Evolutionary conservation across 306 rosid genomes (phyloP), one percentile per base, ranked within the genome.

Genomic region (Acacia acuminata): DNA sequence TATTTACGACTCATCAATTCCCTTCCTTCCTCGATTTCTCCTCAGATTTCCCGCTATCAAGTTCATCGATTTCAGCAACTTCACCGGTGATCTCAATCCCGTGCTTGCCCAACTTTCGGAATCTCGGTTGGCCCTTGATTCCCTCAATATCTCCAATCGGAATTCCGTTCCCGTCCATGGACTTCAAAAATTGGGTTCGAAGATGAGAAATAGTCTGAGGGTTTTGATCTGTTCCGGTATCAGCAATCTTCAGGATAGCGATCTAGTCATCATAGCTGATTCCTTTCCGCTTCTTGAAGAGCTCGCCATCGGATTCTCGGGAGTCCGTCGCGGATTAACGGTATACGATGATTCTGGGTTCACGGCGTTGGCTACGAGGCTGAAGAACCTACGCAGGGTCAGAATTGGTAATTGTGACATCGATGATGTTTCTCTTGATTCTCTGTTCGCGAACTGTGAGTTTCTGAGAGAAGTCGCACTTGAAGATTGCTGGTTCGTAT

Each of bases 211-310:
- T 22, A 79, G 75, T 22, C 50, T 94, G 82, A 86, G 71, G 88
- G 79, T 27, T 61, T 77, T 94, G 87, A 81, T 71, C 30, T 91
- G 94, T 83, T 93, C 94, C 4, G 76, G 75, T 79, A 71, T 86
- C 27, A 56, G 83, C 0, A 72, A 43, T 43, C 83, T 94, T 13
- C 83, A 71, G 11, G 91, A 93, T 72, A 48, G 76, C 20, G 86
- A 89, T 83, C 83, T 91, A 24, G 44, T 79, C 42, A 42, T 77
- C 51, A 89, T 94, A 4, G 90, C 92, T 30, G 73, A 85, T 32
- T 85, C 79, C n/a, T 93, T 94, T 74, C 94, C 97, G 13, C 53
- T 68, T 50, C 97, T 93, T 45, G 82, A 91, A 74, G 91, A 93
- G 81, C 90, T 94, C 45, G 92, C 91, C 53, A 71, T 92, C 4